These are phyloP conservation scores for Tetracladium maxilliforme DNA, from an alignment of 2,329 filamentous ascomycete genomes.

Conservation along the genomic window DNA sequence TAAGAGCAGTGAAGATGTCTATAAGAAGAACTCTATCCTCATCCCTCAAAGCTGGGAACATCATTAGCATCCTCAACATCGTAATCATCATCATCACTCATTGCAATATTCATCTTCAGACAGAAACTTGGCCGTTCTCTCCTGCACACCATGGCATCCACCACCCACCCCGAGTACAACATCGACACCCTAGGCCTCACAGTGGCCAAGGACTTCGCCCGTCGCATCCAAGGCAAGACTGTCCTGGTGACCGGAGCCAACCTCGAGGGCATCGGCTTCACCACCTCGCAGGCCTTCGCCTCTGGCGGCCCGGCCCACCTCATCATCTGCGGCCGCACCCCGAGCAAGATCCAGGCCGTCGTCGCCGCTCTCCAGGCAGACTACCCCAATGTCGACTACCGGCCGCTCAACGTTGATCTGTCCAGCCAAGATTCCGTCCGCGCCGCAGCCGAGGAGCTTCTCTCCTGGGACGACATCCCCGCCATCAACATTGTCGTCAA, in stretches of 20 bases:
- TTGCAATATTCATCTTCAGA: too few relatives aligned
- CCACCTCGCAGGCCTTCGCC: constrained; percentile 5
- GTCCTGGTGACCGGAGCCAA: constrained; percentile 10
- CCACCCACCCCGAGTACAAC: constrained; percentile 18
- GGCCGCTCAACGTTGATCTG: constrained; percentile 21
- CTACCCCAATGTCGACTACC: constrained; percentile 14
- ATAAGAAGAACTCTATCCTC: too few relatives aligned
- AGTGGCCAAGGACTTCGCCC: constrained; percentile 19
- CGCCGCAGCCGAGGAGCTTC: constrained; percentile 17
- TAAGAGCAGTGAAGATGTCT: too few relatives aligned
- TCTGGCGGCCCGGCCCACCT: constrained; percentile 13
- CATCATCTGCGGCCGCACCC: constrained; percentile 18
- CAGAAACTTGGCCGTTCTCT: too few relatives aligned
- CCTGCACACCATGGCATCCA: constrained; percentile 7
- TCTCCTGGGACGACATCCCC: constrained; percentile 17
- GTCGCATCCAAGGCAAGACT: constrained; percentile 19
- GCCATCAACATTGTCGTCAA: constrained; percentile 25
- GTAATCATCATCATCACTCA: too few relatives aligned
- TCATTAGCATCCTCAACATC: too few relatives aligned
- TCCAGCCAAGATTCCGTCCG: constrained; percentile 19
- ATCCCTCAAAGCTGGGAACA: too few relatives aligned
- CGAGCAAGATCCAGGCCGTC: constrained; percentile 14
- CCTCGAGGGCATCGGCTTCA: constrained; percentile 6
- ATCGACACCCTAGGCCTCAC: constrained; percentile 19
- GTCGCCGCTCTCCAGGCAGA: constrained; percentile 13